Evolutionary conservation across 345 rosid species (phyloP).

Genomic region (Eucalyptus marginata): DNA sequence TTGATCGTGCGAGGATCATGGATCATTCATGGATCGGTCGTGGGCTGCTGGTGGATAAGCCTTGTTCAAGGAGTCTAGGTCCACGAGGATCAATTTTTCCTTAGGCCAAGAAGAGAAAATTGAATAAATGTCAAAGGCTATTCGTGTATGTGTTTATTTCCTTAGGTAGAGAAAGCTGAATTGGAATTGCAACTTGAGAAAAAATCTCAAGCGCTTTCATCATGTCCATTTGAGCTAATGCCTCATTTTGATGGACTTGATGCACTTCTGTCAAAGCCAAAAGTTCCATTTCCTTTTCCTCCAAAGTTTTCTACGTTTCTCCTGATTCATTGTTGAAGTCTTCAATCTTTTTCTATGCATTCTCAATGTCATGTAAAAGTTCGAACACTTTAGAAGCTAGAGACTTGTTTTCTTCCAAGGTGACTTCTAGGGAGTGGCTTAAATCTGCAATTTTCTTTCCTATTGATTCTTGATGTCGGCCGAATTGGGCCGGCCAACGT

Average conservation of each 20-base stretch:
- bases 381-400: constrained; percentile 35
- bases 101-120: too few species aligned
- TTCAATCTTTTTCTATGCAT: constrained; percentile 25
- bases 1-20: too few species aligned
- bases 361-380: constrained; percentile 39
- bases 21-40: too few species aligned
- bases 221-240: constrained; percentile 20
- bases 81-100: too few species aligned
- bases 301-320: constrained; percentile 25
- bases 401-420: constrained; percentile 39
- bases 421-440: constrained; percentile 10
- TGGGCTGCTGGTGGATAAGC: too few species aligned
- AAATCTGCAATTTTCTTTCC: constrained; percentile 34
- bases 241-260: constrained; percentile 31
- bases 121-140: too few species aligned
- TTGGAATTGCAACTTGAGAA: constrained; percentile 36
- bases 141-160: too few species aligned
- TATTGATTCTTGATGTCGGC: constrained; percentile 36
- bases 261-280: constrained; percentile 31
- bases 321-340: constrained; percentile 26
- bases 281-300: constrained; percentile 44
- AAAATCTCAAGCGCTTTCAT: constrained; percentile 38
- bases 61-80: too few species aligned
- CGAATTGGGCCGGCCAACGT: too few species aligned
- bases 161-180: constrained; percentile 20